phyloP scores from a whole-genome alignment of 2,329 filamentous ascomycete species.

The Alternaria sp. region DNA sequence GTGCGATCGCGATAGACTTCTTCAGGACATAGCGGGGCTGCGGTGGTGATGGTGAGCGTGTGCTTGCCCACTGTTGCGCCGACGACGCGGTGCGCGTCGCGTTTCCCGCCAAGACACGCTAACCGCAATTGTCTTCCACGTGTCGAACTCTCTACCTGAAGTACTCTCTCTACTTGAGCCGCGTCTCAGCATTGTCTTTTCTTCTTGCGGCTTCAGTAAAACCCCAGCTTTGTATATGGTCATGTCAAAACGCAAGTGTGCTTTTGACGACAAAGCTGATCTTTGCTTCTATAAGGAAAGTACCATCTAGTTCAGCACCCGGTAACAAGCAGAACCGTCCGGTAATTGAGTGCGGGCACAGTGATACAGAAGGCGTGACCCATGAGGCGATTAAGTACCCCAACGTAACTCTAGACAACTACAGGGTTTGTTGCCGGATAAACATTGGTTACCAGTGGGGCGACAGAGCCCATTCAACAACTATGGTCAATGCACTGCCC shows the following conservation, averaged over 20 bases:
- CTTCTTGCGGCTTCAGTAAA: neutral
- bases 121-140: neutral
- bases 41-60: constrained; percentile 17
- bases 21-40: constrained; percentile 33
- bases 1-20: constrained; percentile 24
- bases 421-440: too few relatives aligned
- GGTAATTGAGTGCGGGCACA: neutral
- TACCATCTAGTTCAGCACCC: neutral
- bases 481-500: too few relatives aligned
- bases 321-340: neutral
- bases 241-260: neutral
- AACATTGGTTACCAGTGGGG: too few relatives aligned
- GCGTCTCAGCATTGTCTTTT: neutral
- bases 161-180: neutral
- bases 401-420: neutral
- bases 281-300: neutral
- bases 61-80: constrained; percentile 23
- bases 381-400: neutral
- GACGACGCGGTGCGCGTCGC: constrained; percentile 39
- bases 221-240: neutral
- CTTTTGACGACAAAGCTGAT: neutral
- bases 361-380: neutral
- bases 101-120: constrained; percentile 29
- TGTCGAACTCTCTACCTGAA: neutral
- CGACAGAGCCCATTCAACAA: too few relatives aligned